These are phyloP conservation scores for Gloeophyllum trabeum DNA, from an alignment of 768 basidiomycete genomes.

Conservation along the genomic window DNA sequence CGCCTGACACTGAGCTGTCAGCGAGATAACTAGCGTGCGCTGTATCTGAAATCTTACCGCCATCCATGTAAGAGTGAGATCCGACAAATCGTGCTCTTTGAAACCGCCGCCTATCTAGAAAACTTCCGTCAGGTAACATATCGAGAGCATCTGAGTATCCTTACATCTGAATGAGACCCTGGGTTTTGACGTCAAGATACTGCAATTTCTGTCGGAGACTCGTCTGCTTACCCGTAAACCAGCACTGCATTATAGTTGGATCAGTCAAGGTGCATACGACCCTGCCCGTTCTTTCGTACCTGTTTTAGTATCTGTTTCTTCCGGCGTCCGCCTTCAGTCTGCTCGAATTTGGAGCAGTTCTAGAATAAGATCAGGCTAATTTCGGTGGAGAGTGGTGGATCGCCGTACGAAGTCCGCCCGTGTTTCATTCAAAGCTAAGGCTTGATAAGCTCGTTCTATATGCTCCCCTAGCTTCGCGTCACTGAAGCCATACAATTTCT, in stretches of 20 bases:
- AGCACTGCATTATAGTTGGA: conserved; percentile 32
- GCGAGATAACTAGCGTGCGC: neutral
- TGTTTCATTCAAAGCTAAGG: conserved; percentile 57
- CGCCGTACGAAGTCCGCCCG: conserved; percentile 54
- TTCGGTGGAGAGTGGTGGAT: neutral
- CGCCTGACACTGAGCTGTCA: no score
- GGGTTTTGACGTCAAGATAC: neutral
- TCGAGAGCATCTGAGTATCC: conserved; percentile 11
- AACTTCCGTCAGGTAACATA: conserved; percentile 3
- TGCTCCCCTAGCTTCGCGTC: conserved; percentile 51
- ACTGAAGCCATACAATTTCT: conserved; percentile 53
- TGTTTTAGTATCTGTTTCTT: conserved; percentile 56
- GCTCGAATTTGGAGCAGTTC: conserved; percentile 55
- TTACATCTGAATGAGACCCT: conserved; percentile 22
- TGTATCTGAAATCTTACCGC: conserved; percentile 28
- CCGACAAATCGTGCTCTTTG: conserved; percentile 53
- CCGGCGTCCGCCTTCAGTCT: conserved; percentile 35
- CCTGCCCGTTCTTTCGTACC: conserved; percentile 20
- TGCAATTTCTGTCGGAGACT: neutral
- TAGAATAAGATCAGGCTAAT: conserved; percentile 13
- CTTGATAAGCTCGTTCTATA: conserved; percentile 55
- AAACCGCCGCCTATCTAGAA: conserved; percentile 62
- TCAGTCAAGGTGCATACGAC: neutral
- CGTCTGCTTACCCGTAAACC: conserved; percentile 48
- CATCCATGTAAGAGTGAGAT: conserved; percentile 57